Evolutionary conservation across 1,139 yeast genomes (phyloP).

Genomic region (Trichomonascaceae sp.): DNA sequence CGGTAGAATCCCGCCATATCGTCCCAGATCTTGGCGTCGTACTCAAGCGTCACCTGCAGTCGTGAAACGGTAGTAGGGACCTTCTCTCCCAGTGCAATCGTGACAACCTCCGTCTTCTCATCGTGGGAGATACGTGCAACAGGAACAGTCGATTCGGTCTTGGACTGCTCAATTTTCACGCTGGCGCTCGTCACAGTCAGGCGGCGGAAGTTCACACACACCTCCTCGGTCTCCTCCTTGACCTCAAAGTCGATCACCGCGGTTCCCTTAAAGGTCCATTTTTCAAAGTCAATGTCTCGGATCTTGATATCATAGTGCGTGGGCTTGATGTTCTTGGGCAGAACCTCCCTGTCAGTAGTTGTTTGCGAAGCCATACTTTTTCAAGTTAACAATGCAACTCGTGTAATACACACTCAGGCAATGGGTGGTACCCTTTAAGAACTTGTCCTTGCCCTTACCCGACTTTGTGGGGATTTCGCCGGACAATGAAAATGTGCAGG

Average conservation of each 20-base stretch:
- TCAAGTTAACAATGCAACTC: too few relatives aligned
- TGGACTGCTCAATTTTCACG: slow-evolving; percentile 7
- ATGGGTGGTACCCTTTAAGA: too few relatives aligned
- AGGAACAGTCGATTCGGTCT: slow-evolving; percentile 10
- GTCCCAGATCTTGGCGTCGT: slow-evolving; percentile 38
- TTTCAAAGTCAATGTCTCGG: slow-evolving; percentile 35
- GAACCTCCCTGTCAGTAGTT: slow-evolving; percentile 34
- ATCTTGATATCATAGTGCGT: slow-evolving; percentile 27
- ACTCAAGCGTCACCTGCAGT: slow-evolving; percentile 28
- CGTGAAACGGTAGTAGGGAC: slow-evolving; percentile 15
- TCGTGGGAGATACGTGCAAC: slow-evolving; percentile 8
- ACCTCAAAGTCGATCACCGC: slow-evolving; percentile 38
- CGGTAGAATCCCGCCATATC: slow-evolving; percentile 84
- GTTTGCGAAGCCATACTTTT: not conserved
- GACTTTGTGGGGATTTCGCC: too few relatives aligned
- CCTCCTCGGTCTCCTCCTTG: slow-evolving; percentile 25
- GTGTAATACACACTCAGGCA: too few relatives aligned
- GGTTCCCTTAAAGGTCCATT: slow-evolving; percentile 38
- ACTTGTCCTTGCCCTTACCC: too few relatives aligned
- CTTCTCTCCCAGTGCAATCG: slow-evolving; percentile 11
- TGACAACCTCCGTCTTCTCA: slow-evolving; percentile 6
- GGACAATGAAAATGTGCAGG: too few relatives aligned
- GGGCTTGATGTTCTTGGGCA: slow-evolving; percentile 44
- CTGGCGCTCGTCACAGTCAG: slow-evolving; percentile 8
- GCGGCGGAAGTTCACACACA: slow-evolving; percentile 27